phyloP scores from a whole-genome alignment of 2,329 filamentous ascomycete species.

The Gnomoniopsis sp. region DNA sequence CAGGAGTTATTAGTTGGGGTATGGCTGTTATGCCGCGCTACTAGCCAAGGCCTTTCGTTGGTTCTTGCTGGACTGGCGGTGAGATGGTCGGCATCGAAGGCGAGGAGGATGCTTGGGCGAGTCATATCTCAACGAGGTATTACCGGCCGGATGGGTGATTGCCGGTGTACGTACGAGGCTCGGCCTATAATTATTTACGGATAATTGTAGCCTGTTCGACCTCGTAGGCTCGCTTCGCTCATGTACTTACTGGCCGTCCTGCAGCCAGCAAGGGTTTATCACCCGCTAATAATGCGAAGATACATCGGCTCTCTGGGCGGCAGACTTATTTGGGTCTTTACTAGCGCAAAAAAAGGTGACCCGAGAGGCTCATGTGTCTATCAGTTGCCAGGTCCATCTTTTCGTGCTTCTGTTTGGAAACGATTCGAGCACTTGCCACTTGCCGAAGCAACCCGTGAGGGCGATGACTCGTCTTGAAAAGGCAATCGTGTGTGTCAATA shows the following conservation, averaged over 20 bases:
- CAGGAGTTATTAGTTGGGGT: not conserved
- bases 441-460: no score
- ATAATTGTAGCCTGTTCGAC: not conserved
- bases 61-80: slow-evolving; percentile 11
- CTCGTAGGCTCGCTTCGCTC: not conserved
- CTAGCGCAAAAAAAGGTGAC: not conserved
- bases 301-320: not conserved
- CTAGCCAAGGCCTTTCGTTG: not conserved
- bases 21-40: not conserved
- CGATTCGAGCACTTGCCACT: not conserved
- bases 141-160: not conserved
- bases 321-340: not conserved
- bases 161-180: not conserved
- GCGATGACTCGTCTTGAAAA: not conserved
- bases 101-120: not conserved
- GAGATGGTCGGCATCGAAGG: not conserved
- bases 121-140: slow-evolving; percentile 9
- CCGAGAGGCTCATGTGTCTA: not conserved
- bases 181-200: not conserved
- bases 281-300: not conserved
- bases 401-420: not conserved
- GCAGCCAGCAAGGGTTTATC: not conserved
- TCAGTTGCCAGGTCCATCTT: not conserved
- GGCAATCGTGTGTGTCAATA: not conserved
- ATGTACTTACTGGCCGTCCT: not conserved